phyloP scores from a whole-genome alignment of 2,329 filamentous ascomycete genomes.

The Alternaria longipes region DNA sequence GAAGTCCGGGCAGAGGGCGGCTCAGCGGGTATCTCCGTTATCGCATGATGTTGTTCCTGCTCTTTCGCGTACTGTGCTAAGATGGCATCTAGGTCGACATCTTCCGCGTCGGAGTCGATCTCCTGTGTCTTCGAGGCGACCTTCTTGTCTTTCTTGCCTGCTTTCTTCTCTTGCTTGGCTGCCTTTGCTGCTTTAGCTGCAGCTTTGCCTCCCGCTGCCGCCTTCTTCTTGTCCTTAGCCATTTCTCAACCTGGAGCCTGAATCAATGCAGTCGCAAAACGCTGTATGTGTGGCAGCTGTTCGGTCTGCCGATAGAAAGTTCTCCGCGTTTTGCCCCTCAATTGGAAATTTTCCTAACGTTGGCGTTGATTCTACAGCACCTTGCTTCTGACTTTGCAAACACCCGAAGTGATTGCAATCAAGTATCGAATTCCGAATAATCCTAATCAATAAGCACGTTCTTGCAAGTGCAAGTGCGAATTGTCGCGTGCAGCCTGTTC shows the following conservation, averaged over 20 bases:
- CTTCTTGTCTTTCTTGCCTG: constrained; percentile 78
- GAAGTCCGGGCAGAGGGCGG: constrained; percentile 83
- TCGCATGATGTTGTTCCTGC: constrained; percentile 92
- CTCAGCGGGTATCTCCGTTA: constrained; percentile 79
- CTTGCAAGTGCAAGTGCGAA: neutral
- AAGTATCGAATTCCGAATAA: neutral
- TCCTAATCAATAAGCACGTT: neutral
- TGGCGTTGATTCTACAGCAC: neutral
- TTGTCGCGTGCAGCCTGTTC: constrained; percentile 4
- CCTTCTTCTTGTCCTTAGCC: constrained; percentile 65
- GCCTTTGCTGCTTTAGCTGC: constrained; percentile 63
- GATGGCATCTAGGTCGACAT: constrained; percentile 91
- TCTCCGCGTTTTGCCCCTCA: constrained; percentile 28
- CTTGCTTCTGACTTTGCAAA: neutral
- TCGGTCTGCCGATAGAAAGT: neutral
- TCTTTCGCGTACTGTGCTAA: constrained; percentile 90
- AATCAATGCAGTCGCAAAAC: neutral
- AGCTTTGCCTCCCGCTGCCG: constrained; percentile 56
- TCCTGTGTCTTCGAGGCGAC: constrained; percentile 74
- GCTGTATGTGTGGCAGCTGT: neutral
- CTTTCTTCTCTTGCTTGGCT: constrained; percentile 87
- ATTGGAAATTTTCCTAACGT: constrained; percentile 29
- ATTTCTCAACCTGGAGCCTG: constrained; percentile 36
- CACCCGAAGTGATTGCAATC: no score
- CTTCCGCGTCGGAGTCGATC: constrained; percentile 88